Evolutionary conservation across 129 eudicot genomes (phyloP).

Genomic region (Flaveria ramosissima): DNA sequence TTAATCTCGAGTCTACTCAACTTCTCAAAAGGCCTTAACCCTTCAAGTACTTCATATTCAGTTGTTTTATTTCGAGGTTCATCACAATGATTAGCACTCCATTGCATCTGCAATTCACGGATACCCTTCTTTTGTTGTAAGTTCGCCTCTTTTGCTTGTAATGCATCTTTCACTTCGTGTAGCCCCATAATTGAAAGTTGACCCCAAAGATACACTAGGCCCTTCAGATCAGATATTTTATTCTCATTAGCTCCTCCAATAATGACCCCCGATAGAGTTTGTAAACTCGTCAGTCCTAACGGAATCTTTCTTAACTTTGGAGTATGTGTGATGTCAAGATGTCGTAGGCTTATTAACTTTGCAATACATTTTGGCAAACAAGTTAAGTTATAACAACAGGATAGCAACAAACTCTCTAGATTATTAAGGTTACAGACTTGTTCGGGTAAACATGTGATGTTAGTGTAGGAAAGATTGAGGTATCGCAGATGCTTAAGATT

Average conservation of each 20-base stretch:
- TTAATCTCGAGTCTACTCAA: slow-evolving; percentile 29
- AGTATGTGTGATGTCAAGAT: neutral
- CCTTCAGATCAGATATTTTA: slow-evolving; percentile 28
- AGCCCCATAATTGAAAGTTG: slow-evolving; percentile 32
- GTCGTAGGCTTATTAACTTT: neutral
- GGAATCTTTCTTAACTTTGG: neutral
- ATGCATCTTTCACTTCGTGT: slow-evolving; percentile 27
- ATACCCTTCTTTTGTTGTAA: slow-evolving; percentile 29
- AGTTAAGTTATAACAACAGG: neutral
- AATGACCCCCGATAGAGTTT: slow-evolving; percentile 30
- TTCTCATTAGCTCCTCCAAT: slow-evolving; percentile 25
- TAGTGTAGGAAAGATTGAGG: neutral
- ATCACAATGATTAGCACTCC: slow-evolving; percentile 32
- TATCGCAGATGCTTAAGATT: slow-evolving; percentile 10
- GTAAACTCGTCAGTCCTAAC: slow-evolving; percentile 28
- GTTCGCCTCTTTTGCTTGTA: slow-evolving; percentile 43
- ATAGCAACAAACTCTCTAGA: neutral
- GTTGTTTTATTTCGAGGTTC: slow-evolving; percentile 9
- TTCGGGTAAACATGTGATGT: slow-evolving; percentile 2
- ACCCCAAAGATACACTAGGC: slow-evolving; percentile 28
- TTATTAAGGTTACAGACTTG: neutral
- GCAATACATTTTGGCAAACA: neutral
- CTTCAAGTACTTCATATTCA: slow-evolving; percentile 38
- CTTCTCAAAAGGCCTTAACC: slow-evolving; percentile 39
- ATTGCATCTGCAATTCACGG: slow-evolving; percentile 29